A percentile compares a stretch with the other conserved stretches of the same genome.
Evolutionary conservation across 352 stramenopile genomes (phyloP).

Genomic region (Pythium grandisporangium): DNA sequence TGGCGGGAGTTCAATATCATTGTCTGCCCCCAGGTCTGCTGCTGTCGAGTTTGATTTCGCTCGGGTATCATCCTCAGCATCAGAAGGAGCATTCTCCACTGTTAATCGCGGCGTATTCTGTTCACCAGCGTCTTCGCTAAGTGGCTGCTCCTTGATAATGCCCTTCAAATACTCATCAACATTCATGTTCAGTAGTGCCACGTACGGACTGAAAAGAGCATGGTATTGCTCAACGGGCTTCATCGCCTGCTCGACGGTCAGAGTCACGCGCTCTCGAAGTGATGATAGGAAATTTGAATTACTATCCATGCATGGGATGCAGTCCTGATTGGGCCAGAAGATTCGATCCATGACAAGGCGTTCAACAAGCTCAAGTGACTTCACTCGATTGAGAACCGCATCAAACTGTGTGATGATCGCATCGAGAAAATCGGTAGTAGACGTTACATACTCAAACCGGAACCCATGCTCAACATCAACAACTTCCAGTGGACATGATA

Average conservation of each 20-base stretch:
- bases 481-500: conserved; percentile 51
- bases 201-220: conserved; percentile 72
- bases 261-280: conserved; percentile 40
- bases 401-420: conserved; percentile 75
- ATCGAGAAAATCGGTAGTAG: conserved; percentile 52
- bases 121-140: too few relatives aligned
- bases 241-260: conserved; percentile 31
- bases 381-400: conserved; percentile 59
- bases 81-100: too few relatives aligned
- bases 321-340: conserved; percentile 92
- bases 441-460: conserved; percentile 76
- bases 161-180: conserved; percentile 70
- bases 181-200: conserved; percentile 88
- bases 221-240: conserved; percentile 70
- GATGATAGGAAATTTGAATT: conserved; percentile 45
- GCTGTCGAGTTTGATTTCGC: too few relatives aligned
- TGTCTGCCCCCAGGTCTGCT: conserved; percentile 15
- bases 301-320: conserved; percentile 77
- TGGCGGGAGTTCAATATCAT: conserved; percentile 26
- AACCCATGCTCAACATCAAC: conserved; percentile 33
- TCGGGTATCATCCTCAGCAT: too few relatives aligned
- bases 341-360: conserved; percentile 92
- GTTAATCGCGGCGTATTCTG: conserved; percentile 17
- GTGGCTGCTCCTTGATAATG: conserved; percentile 42
- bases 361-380: conserved; percentile 88